Conservation (phyloP, 176 grass and related monocot genomes). For the Oryza punctata region DNA sequence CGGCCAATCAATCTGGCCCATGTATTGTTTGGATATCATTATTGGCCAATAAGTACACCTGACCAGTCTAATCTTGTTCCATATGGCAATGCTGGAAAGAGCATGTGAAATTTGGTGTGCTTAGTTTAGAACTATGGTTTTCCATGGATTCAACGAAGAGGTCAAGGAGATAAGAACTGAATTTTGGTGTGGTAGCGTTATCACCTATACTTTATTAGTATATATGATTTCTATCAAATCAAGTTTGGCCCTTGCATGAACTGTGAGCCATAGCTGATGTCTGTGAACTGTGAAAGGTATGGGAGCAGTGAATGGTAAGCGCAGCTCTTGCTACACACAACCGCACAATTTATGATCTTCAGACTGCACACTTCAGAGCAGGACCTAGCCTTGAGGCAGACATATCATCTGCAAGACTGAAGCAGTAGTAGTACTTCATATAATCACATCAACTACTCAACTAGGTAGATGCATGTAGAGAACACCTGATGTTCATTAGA, state of each 20-base stretch:
- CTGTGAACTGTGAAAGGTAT: not conserved
- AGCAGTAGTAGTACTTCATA: not conserved
- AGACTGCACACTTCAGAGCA: not conserved
- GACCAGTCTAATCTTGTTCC: not conserved
- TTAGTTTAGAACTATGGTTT: not conserved
- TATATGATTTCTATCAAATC: not conserved
- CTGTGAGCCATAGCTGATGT: not conserved
- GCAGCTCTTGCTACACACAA: not conserved
- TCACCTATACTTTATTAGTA: not conserved
- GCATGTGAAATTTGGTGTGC: not conserved
- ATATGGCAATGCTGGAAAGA: not conserved
- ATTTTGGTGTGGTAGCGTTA: not conserved
- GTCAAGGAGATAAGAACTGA: not conserved
- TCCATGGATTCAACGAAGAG: not conserved
- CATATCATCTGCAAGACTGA: not conserved
- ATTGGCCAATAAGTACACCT: constrained; percentile 3
- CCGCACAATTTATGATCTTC: not conserved
- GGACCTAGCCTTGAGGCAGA: not conserved
- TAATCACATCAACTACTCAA: not conserved
- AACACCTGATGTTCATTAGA: constrained; percentile 13
- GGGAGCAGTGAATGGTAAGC: not conserved
- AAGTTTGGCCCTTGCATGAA: not conserved
- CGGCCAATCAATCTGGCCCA: constrained; percentile 23
- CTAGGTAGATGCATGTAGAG: not conserved
- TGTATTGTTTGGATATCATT: constrained; percentile 4